phyloP scores from a whole-genome alignment of 306 rosid genomes.

The Pachyrhizus erosus region DNA sequence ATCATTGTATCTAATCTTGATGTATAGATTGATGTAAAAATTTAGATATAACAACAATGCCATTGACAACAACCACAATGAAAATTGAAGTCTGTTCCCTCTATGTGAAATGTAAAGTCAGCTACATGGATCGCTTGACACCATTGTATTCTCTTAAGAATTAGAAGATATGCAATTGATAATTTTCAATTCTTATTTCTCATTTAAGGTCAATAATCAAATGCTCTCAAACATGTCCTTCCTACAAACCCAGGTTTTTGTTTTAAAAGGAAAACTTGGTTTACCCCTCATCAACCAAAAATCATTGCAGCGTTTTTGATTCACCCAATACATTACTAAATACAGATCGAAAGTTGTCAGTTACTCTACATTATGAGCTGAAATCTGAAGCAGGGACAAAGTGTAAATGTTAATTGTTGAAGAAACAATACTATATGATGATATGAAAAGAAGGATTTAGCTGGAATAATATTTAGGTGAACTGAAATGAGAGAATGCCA shows the following conservation, averaged over 20 bases:
- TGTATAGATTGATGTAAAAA: not conserved
- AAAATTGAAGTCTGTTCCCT: not conserved
- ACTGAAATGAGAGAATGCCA: not conserved
- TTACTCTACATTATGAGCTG: not conserved
- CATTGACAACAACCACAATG: not conserved
- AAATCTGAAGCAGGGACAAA: not conserved
- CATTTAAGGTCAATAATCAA: conserved; percentile 19
- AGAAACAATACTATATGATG: not conserved
- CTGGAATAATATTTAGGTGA: conserved; percentile 1
- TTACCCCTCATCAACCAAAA: not conserved
- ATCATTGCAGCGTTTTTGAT: not conserved
- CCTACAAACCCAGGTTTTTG: not conserved
- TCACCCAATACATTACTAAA: not conserved
- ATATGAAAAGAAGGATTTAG: not conserved
- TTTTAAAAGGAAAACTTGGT: not conserved
- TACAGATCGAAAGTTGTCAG: not conserved
- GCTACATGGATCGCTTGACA: not conserved
- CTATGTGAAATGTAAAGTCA: not conserved
- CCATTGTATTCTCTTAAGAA: not conserved
- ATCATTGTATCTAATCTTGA: not conserved
- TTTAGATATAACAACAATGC: not conserved
- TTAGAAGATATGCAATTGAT: not conserved
- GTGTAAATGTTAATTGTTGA: not conserved
- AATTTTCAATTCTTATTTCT: conserved; percentile 11
- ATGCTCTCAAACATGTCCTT: not conserved